Percentiles rank a stretch among this genome's conserved stretches.
Evolutionary conservation across 768 basidiomycete species (phyloP).

Genomic region (Leccinum truebloodii): DNA sequence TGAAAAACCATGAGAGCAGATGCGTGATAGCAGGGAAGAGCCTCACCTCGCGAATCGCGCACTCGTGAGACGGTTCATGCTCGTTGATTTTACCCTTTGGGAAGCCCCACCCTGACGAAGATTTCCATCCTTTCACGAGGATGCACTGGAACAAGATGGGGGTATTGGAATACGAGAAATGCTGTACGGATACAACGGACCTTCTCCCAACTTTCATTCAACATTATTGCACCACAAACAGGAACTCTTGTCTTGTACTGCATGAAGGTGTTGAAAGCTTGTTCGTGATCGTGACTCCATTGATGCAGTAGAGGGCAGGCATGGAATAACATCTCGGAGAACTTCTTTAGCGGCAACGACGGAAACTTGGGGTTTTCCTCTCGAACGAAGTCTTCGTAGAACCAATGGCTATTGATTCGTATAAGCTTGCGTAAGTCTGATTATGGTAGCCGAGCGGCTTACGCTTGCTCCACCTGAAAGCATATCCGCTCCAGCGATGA

Average conservation of each 20-base stretch:
- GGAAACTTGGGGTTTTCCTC: slow-evolving; percentile 88
- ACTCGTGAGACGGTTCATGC: slow-evolving; percentile 77
- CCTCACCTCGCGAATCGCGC: slow-evolving; percentile 89
- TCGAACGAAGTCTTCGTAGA: slow-evolving; percentile 98
- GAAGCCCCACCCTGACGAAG: slow-evolving; percentile 97
- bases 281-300: slow-evolving; percentile 83
- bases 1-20: slow-evolving; percentile 13
- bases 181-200: slow-evolving; percentile 41
- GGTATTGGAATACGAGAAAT: slow-evolving; percentile 12
- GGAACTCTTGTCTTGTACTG: slow-evolving; percentile 96
- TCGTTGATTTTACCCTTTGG: slow-evolving; percentile 99
- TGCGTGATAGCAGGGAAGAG: not conserved
- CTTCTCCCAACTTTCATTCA: slow-evolving; percentile 92
- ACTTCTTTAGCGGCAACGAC: slow-evolving; percentile 85
- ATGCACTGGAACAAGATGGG: slow-evolving; percentile 61
- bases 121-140: slow-evolving; percentile 98
- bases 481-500: slow-evolving; percentile 90
- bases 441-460: slow-evolving; percentile 36
- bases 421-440: slow-evolving; percentile 16
- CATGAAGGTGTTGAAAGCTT: slow-evolving; percentile 89
- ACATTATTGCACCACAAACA: slow-evolving; percentile 96
- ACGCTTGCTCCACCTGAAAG: slow-evolving; percentile 99
- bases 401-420: slow-evolving; percentile 81
- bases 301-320: slow-evolving; percentile 81
- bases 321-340: slow-evolving; percentile 88